These are phyloP conservation scores for Mangifera indica DNA, from an alignment of 345 rosid species.

Conservation along the genomic window DNA sequence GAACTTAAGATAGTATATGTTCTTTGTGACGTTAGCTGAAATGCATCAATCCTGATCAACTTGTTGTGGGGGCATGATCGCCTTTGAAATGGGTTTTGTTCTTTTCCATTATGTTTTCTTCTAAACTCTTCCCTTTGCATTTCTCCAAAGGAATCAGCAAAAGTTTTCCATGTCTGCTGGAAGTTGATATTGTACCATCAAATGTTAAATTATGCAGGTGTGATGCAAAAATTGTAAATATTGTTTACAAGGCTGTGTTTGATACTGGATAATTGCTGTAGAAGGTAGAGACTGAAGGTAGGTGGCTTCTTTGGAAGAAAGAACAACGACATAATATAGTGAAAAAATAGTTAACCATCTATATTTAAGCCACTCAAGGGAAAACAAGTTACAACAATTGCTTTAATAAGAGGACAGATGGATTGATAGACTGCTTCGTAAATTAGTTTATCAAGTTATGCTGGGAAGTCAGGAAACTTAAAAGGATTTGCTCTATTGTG, in stretches of 20 bases:
- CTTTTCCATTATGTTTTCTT: neutral
- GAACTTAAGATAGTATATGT: neutral
- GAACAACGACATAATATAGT: neutral
- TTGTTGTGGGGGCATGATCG: neutral
- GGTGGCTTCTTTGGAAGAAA: neutral
- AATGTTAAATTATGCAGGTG: neutral
- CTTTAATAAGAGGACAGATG: too few relatives aligned
- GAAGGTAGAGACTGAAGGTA: neutral
- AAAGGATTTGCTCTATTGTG: neutral
- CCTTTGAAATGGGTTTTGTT: conserved; percentile 2
- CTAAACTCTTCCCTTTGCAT: neutral
- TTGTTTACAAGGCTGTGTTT: neutral
- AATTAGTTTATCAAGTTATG: neutral
- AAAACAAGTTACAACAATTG: too few relatives aligned
- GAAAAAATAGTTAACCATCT: conserved; percentile 1
- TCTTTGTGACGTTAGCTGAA: neutral
- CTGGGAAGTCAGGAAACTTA: neutral
- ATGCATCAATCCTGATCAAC: conserved; percentile 5
- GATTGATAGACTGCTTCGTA: too few relatives aligned
- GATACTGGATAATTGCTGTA: neutral
- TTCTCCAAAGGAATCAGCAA: neutral
- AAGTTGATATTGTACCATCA: conserved; percentile 2
- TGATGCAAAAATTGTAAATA: neutral
- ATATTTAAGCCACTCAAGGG: neutral
- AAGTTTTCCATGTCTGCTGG: neutral